A percentile compares a stretch with the other conserved stretches of the same genome.
Conservation (phyloP, 306 rosid species). For the Quercus rubra region DNA sequence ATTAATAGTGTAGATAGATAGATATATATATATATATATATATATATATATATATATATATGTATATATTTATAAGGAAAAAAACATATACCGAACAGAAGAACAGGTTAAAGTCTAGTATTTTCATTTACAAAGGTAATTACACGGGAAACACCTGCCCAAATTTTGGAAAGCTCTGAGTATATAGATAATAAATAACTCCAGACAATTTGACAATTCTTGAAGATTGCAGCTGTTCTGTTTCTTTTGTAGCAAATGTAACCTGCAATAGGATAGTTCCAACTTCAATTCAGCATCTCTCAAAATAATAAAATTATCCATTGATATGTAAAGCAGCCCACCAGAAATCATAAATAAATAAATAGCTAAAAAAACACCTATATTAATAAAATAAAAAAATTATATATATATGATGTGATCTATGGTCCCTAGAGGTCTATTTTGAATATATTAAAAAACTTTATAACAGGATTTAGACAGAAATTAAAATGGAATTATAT, state of each 20-base stretch:
- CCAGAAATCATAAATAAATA: background rate
- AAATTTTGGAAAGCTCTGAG: constrained; percentile 32
- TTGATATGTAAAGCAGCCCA: background rate
- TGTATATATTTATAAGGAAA: background rate
- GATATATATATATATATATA: too few relatives aligned
- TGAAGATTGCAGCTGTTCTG: constrained; percentile 18
- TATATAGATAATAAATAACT: constrained; percentile 37
- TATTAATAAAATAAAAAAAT: background rate
- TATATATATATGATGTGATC: background rate
- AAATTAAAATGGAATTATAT: background rate
- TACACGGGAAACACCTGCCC: constrained; percentile 39
- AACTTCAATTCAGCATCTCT: constrained; percentile 17
- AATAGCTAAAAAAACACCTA: too few relatives aligned
- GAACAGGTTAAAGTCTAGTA: background rate
- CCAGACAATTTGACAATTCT: constrained; percentile 39
- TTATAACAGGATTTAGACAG: background rate
- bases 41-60: too few relatives aligned
- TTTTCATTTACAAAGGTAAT: background rate
- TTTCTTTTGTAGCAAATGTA: constrained; percentile 26
- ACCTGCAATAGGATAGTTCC: constrained; percentile 26
- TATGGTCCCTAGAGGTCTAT: background rate
- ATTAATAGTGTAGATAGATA: too few relatives aligned
- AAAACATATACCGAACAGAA: background rate
- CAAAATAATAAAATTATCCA: background rate
- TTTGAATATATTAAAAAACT: background rate